Percentiles rank a stretch among this genome's conserved stretches.
phyloP scores from a whole-genome alignment of 2,329 filamentous ascomycete species.

The Colletotrichum tanaceti region DNA sequence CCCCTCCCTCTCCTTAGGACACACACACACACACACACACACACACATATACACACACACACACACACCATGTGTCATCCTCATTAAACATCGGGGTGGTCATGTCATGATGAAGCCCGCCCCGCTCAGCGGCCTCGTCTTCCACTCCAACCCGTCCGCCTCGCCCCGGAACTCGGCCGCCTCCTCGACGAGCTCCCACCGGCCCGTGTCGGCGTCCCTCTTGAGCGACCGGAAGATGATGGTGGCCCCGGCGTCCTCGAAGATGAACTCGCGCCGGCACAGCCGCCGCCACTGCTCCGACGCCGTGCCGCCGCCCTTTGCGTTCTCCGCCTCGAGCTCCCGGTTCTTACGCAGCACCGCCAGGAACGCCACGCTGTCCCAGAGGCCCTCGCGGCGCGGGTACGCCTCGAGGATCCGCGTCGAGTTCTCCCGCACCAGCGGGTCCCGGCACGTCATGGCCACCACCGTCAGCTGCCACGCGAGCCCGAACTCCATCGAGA shows the following conservation, averaged over 20 bases:
- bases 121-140: constrained; percentile 51
- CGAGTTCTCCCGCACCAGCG: constrained; percentile 53
- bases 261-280: constrained; percentile 53
- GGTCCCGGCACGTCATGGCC: constrained; percentile 55
- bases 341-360: constrained; percentile 54
- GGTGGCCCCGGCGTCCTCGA: constrained; percentile 49
- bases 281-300: constrained; percentile 55
- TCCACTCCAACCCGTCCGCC: constrained; percentile 49
- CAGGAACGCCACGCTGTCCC: constrained; percentile 55
- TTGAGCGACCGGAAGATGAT: constrained; percentile 53
- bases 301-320: constrained; percentile 50
- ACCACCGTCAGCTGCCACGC: constrained; percentile 58
- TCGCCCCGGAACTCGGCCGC: constrained; percentile 48
- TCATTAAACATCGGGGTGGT: constrained; percentile 36
- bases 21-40: too few relatives aligned
- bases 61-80: too few relatives aligned
- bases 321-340: constrained; percentile 50
- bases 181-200: constrained; percentile 55
- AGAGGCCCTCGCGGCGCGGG: constrained; percentile 57
- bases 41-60: too few relatives aligned
- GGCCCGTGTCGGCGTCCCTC: constrained; percentile 47
- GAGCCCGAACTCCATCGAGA: constrained; percentile 60
- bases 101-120: constrained; percentile 47
- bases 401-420: constrained; percentile 55
- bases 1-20: too few relatives aligned